Percentiles rank a stretch among this genome's conserved stretches.
Conservation (phyloP, 257 asterid genomes). For the Solanum peruvianum region DNA sequence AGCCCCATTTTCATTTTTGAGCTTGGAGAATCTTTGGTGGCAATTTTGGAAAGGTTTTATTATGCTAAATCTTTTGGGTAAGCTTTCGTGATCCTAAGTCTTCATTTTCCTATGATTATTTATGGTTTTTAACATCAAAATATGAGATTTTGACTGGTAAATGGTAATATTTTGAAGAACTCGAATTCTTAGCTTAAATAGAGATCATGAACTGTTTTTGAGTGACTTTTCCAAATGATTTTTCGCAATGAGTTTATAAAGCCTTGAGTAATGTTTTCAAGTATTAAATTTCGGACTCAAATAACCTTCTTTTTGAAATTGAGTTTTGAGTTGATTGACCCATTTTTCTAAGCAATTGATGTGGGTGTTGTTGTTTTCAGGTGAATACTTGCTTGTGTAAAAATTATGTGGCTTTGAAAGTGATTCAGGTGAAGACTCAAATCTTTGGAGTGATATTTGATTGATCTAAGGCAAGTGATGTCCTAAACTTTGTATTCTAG, state of each 20-base stretch:
- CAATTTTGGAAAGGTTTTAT: not conserved
- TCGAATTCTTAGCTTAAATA: not conserved
- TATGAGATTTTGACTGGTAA: too few species aligned
- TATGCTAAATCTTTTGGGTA: not conserved
- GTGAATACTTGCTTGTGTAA: not conserved
- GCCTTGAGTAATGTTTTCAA: not conserved
- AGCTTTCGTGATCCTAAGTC: not conserved
- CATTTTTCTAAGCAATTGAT: too few species aligned
- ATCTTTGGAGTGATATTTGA: not conserved
- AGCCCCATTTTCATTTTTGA: not conserved
- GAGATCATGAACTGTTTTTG: not conserved
- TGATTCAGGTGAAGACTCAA: not conserved
- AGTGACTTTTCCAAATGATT: not conserved
- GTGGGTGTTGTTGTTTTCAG: not conserved
- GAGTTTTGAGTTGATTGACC: not conserved
- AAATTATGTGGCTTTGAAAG: not conserved
- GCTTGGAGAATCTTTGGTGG: not conserved
- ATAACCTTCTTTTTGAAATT: not conserved
- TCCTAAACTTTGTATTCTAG: not conserved
- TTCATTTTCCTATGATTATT: not conserved
- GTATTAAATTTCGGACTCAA: not conserved
- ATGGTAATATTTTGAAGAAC: not conserved
- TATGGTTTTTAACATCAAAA: not conserved
- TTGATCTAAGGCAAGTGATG: not conserved
- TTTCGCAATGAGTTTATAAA: too few species aligned